Conservation (phyloP, 2,329 filamentous ascomycete species). For the Helicocarpus griseus region DNA sequence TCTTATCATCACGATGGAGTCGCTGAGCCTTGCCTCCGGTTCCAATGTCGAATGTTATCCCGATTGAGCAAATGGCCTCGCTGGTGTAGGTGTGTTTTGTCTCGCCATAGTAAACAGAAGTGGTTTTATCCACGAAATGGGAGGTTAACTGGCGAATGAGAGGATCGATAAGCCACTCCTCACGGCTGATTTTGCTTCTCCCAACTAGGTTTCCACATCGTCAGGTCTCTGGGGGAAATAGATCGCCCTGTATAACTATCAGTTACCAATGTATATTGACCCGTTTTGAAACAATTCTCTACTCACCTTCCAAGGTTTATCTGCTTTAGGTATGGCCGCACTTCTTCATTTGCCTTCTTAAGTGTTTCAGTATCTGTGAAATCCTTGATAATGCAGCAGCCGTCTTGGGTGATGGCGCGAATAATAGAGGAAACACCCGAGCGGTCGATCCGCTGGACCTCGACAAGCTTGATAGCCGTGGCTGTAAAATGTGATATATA, state of each 20-base stretch:
- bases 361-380: neutral
- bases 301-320: neutral
- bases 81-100: neutral
- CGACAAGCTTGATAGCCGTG: neutral
- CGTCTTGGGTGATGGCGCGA: neutral
- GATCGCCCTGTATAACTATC: neutral
- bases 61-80: neutral
- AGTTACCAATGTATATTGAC: neutral
- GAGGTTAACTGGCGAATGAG: neutral
- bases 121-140: neutral
- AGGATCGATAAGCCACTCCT: neutral
- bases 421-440: neutral
- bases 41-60: conserved; percentile 16
- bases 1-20: conserved; percentile 31
- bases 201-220: neutral
- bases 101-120: neutral
- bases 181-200: neutral
- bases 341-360: neutral
- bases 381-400: neutral
- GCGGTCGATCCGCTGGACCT: neutral
- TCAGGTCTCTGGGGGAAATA: neutral
- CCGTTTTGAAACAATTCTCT: neutral
- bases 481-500: neutral
- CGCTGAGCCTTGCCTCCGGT: conserved; percentile 33
- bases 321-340: neutral